A percentile compares a stretch with the other conserved stretches of the same genome.
Evolutionary conservation across 306 rosid genomes (phyloP).

Genomic region (Cicer chorassanicum): DNA sequence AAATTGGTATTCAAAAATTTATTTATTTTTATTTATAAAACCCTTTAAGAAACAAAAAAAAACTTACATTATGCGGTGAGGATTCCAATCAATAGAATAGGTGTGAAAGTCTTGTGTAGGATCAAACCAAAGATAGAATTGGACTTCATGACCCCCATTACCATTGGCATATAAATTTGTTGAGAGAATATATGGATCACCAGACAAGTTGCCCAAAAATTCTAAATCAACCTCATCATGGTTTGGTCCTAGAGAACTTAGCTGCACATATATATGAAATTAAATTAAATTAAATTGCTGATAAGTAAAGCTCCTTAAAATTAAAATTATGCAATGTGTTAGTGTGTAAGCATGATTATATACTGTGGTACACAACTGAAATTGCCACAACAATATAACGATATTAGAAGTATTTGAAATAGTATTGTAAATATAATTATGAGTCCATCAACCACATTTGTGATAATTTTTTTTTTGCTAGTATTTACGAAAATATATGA

Average conservation of each 20-base stretch:
- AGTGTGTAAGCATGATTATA: constrained; percentile 3
- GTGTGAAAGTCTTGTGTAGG: constrained; percentile 54
- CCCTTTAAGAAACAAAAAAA: background rate
- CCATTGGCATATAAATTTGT: constrained; percentile 54
- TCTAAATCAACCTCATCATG: constrained; percentile 59
- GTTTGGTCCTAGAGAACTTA: constrained; percentile 50
- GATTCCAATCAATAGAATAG: constrained; percentile 59
- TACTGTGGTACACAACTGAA: background rate
- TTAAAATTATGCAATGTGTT: background rate
- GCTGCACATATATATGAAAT: constrained; percentile 36
- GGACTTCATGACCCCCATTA: constrained; percentile 50
- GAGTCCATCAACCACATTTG: too few relatives aligned
- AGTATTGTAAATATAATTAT: too few relatives aligned
- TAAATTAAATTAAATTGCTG: background rate
- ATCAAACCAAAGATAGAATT: constrained; percentile 58
- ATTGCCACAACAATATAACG: too few relatives aligned
- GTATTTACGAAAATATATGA: too few relatives aligned
- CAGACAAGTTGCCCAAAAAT: constrained; percentile 51
- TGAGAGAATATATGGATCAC: constrained; percentile 54
- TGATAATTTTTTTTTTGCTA: too few relatives aligned
- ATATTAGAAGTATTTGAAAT: too few relatives aligned
- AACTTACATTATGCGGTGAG: constrained; percentile 52
- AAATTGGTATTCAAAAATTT: too few relatives aligned
- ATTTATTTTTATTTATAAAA: too few relatives aligned
- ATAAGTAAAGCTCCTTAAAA: background rate